Evolutionary conservation across 2,329 filamentous ascomycete species (phyloP), one percentile per base, ranked within the genome.

Genomic region (Phoma sp.): DNA sequence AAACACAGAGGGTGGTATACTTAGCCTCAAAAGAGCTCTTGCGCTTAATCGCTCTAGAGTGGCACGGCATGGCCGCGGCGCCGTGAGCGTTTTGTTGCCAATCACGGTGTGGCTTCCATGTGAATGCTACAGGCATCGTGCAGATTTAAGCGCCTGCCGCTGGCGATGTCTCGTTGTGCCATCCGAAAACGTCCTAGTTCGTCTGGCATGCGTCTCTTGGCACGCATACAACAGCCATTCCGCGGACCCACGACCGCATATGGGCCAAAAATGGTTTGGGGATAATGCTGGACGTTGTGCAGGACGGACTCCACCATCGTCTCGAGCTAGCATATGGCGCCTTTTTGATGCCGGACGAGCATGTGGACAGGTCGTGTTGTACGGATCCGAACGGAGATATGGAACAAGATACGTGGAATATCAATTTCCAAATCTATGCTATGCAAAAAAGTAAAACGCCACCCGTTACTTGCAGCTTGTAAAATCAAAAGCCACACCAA

Each of bases 41-140:
- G 70, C 69, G 69, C 67, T 65, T 71, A 71, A 62, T 63, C 43
- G 60, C 40, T 24, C 46, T 54, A 43, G 18, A 60, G 54, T 60
- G 61, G 50, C 38, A 51, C 57, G 39, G 52, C 30, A 48, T 51
- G 55, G 58, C 66, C 47, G 66, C 63, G 66, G 64, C 66, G 55
- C 61, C 25, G 22, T 22, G 43, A 62, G 65, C 65, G 65, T 61
- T 41, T 62, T 60, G 51, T 51, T 47, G 45, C 47, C 61, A 68
- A 33, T 67, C 37, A 63, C 33, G 39, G 32, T 37, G 54, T 44
- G 42, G 27, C 38, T 25, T 51, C 45, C 41, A 43, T 62, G 59
- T 61, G 57, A 59, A 57, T 32, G 41, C 49, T 52, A 47, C 61
- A 61, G 39, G 52, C 43, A 57, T 52, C 22, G 45, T 59, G 59